Conservation (phyloP, 1,284 basidiomycete genomes). For the Moesziomyces aphidis region DNA sequence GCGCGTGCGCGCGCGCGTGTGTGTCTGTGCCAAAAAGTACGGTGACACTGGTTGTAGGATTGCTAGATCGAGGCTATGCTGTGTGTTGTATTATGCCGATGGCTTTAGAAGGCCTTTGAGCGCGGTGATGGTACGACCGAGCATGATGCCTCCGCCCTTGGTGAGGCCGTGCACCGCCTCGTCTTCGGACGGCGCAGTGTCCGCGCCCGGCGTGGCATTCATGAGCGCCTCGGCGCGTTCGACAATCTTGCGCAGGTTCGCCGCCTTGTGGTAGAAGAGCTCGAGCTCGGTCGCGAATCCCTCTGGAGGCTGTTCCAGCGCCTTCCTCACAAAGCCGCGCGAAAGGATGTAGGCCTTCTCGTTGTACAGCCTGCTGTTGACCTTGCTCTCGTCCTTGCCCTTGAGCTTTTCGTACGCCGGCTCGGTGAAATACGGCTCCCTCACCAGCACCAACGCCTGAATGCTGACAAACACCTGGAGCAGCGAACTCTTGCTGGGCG, state of each 20-base stretch:
- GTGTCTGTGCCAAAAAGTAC: too few relatives aligned
- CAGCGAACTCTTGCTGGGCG: conserved; percentile 78
- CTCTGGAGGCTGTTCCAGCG: conserved; percentile 80
- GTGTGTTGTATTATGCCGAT: too few relatives aligned
- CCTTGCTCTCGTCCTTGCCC: conserved; percentile 83
- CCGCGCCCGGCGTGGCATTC: conserved; percentile 12
- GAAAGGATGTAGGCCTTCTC: conserved; percentile 94
- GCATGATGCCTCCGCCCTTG: conserved; percentile 47
- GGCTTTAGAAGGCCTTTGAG: neutral
- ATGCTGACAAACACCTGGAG: conserved; percentile 93
- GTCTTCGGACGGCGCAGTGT: conserved; percentile 36
- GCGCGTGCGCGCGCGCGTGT: neutral
- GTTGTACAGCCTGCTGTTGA: conserved; percentile 80
- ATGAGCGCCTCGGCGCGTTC: conserved; percentile 22
- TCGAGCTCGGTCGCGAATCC: conserved; percentile 80
- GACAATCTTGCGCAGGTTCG: conserved; percentile 26
- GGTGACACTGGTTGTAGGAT: too few relatives aligned
- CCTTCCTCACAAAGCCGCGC: conserved; percentile 85
- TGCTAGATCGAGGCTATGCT: too few relatives aligned
- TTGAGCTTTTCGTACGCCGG: conserved; percentile 46
- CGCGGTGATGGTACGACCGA: conserved; percentile 22
- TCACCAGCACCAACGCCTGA: conserved; percentile 89
- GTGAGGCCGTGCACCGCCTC: conserved; percentile 62
- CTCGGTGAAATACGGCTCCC: conserved; percentile 77
- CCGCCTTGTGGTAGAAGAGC: conserved; percentile 74